These are phyloP conservation scores for Aspergillus bridgeri DNA, from an alignment of 495 filamentous ascomycete species.

Conservation along the genomic window DNA sequence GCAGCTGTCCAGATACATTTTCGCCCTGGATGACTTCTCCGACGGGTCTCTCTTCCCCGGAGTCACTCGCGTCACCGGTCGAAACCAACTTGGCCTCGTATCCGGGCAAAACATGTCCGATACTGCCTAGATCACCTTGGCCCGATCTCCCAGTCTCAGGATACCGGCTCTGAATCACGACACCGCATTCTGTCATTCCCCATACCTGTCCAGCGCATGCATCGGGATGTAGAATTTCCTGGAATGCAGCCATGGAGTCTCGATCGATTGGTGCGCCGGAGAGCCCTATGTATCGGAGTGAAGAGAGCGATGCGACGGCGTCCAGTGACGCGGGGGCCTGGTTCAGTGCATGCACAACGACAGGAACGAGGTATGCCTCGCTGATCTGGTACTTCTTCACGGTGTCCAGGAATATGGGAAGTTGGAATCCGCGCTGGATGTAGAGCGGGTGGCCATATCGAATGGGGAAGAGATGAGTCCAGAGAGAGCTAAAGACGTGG, in stretches of 20 bases:
- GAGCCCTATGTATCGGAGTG: background rate
- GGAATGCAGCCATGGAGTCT: background rate
- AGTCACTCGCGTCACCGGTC: background rate
- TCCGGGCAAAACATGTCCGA: background rate
- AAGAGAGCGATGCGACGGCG: background rate
- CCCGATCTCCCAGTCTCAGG: background rate
- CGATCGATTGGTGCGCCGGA: background rate
- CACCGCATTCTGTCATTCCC: background rate
- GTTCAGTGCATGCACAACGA: constrained; percentile 3
- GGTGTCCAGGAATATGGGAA: background rate
- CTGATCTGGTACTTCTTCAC: background rate
- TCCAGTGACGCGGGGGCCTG: background rate
- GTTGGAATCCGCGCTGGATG: background rate
- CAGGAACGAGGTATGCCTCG: constrained; percentile 5
- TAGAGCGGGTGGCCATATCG: background rate
- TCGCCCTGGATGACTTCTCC: background rate
- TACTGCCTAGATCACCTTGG: background rate
- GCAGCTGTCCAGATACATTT: background rate
- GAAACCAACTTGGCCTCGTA: background rate
- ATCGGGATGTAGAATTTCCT: background rate
- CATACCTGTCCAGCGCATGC: background rate
- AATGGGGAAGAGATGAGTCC: background rate
- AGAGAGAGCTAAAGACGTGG: background rate
- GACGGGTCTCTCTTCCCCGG: background rate
- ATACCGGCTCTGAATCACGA: background rate